Base-by-base conservation (phyloP, 805 yeast species). In the Lachancea quebecensis region DNA sequence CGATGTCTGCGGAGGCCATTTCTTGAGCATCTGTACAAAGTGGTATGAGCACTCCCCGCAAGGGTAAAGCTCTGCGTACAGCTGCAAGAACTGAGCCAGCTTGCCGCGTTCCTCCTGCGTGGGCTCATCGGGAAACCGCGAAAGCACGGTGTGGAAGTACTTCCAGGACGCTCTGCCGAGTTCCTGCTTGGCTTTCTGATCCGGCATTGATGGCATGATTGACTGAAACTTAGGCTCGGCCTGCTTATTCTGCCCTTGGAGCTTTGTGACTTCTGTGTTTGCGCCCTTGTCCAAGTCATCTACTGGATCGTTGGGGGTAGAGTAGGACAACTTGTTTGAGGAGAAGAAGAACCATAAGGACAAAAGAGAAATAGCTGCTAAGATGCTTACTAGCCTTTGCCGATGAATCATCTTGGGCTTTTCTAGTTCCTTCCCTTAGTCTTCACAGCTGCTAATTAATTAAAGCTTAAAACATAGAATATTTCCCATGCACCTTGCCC, bases 1-100 rank as follows among this genome's bases (percentile, higher is more conserved):
- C 7, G 78, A 71, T 3, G 83, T 73, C 58, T 93, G 99, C 2
- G 96, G 96, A 1, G 99, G 98, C 57, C 71, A 81, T 55, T 82
- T 73, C 46, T 69, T 58, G 46, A 93, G 66, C 52, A 91, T 67
- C 58, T 76, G 67, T 51, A 77, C 83, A 64, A 93, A 93, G 64
- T 93, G 98, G 52, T 86, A 72, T 0, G 99, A 97, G 67, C 98
- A 93, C 61, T 91, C 97, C 3, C 95, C 95, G 67, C 98, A 91
- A 0, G 99, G 99, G 53, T 93, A 93, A 9, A 93, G 91, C 56
- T 90, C 87, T 1, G 93, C 89, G 67, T 90, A 93, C 31, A 86
- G 68, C 17, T 77, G 67, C 16, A 93, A 73, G 61, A 81, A 93
- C 47, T 70, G 75, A 14, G 66, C 57, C 39, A 93, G 68, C 25